phyloP scores from a whole-genome alignment of 495 filamentous ascomycete species.

The Penicillium turbatum region DNA sequence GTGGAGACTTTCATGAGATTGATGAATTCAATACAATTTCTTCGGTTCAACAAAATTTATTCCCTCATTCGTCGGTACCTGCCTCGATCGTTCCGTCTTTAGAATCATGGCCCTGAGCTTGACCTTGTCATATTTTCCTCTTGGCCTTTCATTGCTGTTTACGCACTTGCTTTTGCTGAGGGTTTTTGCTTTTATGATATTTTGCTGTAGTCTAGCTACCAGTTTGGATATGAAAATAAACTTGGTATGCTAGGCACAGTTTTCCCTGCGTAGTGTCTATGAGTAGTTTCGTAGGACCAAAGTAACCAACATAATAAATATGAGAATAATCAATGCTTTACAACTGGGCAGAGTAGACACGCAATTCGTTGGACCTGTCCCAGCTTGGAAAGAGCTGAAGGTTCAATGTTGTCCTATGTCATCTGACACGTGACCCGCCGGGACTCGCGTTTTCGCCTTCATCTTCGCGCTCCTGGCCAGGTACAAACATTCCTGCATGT shows the following conservation, averaged over 20 bases:
- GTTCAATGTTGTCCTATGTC: neutral
- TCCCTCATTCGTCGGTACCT: constrained; percentile 16
- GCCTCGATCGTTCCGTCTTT: constrained; percentile 16
- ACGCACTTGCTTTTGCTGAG: constrained; percentile 18
- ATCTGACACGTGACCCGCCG: constrained; percentile 14
- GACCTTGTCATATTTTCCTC: neutral
- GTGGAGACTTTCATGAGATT: constrained; percentile 48
- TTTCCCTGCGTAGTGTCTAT: neutral
- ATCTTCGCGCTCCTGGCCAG: constrained; percentile 19
- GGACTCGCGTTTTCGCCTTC: constrained; percentile 6
- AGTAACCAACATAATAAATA: neutral
- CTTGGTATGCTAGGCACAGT: constrained; percentile 24
- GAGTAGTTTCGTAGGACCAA: neutral
- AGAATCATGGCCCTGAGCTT: constrained; percentile 12
- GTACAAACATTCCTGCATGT: constrained; percentile 12
- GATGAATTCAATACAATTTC: constrained; percentile 50
- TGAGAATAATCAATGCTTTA: neutral
- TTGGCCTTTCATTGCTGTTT: constrained; percentile 22
- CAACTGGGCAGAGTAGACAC: too few relatives aligned
- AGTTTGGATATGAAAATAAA: constrained; percentile 37
- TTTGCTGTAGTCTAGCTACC: constrained; percentile 26
- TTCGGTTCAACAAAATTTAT: constrained; percentile 36
- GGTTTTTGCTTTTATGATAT: constrained; percentile 9
- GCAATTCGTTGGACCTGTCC: too few relatives aligned
- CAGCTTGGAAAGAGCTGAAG: too few relatives aligned